These are phyloP conservation scores for Phytophthora melonis DNA, from an alignment of 352 stramenopile genomes.

Conservation along the genomic window DNA sequence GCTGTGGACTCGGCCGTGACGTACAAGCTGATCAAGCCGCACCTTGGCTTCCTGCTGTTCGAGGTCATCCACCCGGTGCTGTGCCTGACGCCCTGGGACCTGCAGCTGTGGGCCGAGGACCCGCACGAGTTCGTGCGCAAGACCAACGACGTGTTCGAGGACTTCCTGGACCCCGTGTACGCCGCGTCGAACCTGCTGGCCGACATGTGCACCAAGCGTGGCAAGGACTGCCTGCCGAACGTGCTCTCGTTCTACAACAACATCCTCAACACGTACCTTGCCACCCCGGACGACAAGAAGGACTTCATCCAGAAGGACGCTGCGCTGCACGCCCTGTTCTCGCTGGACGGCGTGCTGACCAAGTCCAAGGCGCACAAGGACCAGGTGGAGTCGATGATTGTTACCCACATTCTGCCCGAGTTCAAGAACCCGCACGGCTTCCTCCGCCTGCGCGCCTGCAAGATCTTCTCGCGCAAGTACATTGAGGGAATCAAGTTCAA, in stretches of 20 bases:
- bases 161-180: slow-evolving; percentile 97
- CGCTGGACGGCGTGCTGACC: slow-evolving; percentile 92
- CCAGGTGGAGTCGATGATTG: slow-evolving; percentile 94
- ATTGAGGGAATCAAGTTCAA: slow-evolving; percentile 93
- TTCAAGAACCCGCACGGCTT: slow-evolving; percentile 97
- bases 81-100: slow-evolving; percentile 94
- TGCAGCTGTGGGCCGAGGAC: slow-evolving; percentile 96
- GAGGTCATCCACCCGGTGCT: slow-evolving; percentile 97
- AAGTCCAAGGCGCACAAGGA: slow-evolving; percentile 95
- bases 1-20: slow-evolving; percentile 95
- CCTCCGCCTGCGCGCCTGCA: slow-evolving; percentile 95
- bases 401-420: slow-evolving; percentile 96
- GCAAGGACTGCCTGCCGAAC: slow-evolving; percentile 94
- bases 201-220: slow-evolving; percentile 95
- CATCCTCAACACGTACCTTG: slow-evolving; percentile 93
- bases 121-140: slow-evolving; percentile 98
- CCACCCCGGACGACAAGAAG: slow-evolving; percentile 68
- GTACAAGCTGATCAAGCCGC: slow-evolving; percentile 98
- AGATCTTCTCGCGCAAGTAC: slow-evolving; percentile 96
- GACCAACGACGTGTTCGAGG: slow-evolving; percentile 97
- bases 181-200: slow-evolving; percentile 95
- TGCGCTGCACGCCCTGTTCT: slow-evolving; percentile 94
- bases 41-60: slow-evolving; percentile 97
- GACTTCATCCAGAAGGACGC: slow-evolving; percentile 98
- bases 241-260: slow-evolving; percentile 94